phyloP scores from a whole-genome alignment of 768 basidiomycete genomes.

The Postia placenta region DNA sequence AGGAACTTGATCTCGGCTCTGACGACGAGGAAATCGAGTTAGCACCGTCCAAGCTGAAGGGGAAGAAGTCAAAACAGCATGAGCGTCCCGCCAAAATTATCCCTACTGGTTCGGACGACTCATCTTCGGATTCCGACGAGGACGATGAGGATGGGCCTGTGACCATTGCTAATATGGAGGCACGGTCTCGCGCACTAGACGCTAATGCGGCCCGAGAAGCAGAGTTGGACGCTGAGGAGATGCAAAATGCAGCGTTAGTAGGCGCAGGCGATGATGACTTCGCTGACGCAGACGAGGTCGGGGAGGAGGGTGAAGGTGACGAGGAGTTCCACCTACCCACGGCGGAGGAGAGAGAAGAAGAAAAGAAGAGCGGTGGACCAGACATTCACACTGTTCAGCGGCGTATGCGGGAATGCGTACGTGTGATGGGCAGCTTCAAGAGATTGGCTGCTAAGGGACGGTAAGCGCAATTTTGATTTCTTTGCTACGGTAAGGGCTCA shows the following conservation, averaged over 20 bases:
- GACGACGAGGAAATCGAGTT: constrained; percentile 44
- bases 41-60: constrained; percentile 26
- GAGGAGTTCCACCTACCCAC: constrained; percentile 65
- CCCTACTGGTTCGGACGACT: constrained; percentile 44
- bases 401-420: constrained; percentile 73
- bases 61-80: constrained; percentile 48
- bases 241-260: constrained; percentile 46
- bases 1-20: constrained; percentile 61
- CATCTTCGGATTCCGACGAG: constrained; percentile 32
- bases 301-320: constrained; percentile 32
- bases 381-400: constrained; percentile 73
- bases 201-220: constrained; percentile 61
- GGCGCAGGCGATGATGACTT: constrained; percentile 45
- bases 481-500: not conserved
- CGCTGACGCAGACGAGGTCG: constrained; percentile 33
- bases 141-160: constrained; percentile 46
- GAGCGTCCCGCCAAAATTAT: constrained; percentile 44
- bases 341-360: constrained; percentile 63
- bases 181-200: constrained; percentile 73
- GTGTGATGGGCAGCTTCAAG: constrained; percentile 68
- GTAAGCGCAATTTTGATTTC: constrained; percentile 32
- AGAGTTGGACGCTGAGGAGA: constrained; percentile 60
- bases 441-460: constrained; percentile 59
- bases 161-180: constrained; percentile 79
- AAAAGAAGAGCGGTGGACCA: constrained; percentile 61